Evolutionary conservation across 2,329 filamentous ascomycete species (phyloP).

Genomic region (Sordariomycetes sp.): DNA sequence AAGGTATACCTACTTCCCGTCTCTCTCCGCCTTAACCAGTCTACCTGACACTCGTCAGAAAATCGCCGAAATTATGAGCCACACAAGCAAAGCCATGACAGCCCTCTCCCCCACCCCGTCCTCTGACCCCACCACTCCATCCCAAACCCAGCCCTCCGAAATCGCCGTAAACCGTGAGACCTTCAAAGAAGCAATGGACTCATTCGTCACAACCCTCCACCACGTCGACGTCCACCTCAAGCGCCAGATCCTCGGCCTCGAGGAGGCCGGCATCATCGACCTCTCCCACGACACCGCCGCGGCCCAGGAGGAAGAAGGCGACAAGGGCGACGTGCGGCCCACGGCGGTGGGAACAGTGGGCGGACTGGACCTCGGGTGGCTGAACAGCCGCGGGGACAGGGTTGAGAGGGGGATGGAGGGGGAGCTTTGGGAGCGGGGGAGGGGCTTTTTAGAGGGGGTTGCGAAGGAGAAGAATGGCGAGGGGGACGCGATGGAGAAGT

Average conservation of each 20-base stretch:
- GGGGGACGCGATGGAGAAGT: neutral
- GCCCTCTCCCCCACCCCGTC: constrained; percentile 19
- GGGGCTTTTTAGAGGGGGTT: constrained; percentile 19
- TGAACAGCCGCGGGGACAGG: constrained; percentile 75
- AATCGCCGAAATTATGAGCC: constrained; percentile 22
- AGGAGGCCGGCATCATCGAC: constrained; percentile 66
- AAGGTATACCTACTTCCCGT: constrained; percentile 34
- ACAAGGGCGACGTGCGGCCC: constrained; percentile 29
- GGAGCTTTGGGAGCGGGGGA: constrained; percentile 52
- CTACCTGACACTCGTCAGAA: constrained; percentile 6
- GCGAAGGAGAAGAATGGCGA: neutral
- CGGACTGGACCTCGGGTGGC: constrained; percentile 68
- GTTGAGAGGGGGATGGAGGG: constrained; percentile 74
- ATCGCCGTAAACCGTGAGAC: constrained; percentile 14
- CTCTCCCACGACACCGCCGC: constrained; percentile 17
- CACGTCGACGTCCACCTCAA: constrained; percentile 62
- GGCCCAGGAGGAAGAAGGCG: neutral
- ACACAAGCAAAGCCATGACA: constrained; percentile 32
- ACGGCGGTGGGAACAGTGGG: constrained; percentile 42
- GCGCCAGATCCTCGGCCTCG: constrained; percentile 56
- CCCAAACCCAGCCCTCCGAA: constrained; percentile 30
- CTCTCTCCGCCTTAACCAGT: neutral
- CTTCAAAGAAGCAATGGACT: constrained; percentile 46
- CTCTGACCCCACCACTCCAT: constrained; percentile 22
- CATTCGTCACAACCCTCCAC: constrained; percentile 63